Base-by-base conservation (phyloP, 2,329 filamentous ascomycete genomes). In the Pseudohalonectria lignicola region DNA sequence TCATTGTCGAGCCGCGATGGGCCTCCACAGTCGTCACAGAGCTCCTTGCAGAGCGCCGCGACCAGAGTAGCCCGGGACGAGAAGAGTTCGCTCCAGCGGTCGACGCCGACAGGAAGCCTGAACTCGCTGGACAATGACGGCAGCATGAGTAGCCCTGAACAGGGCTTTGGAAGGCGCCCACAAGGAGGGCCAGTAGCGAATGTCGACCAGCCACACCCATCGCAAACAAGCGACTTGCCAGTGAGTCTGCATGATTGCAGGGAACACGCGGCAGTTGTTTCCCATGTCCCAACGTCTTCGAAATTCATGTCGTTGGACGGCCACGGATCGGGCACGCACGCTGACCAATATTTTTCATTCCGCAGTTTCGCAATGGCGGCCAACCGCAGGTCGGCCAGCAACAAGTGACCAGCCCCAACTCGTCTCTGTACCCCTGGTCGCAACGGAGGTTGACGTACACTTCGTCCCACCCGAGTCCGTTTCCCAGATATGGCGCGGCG, bases 401-500 rank as follows among this genome's bases (percentile, higher is more conserved):
- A n/a, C 28, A 31, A 23, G 42, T 56, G 26, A 55, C 60, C 46
- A 73, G 76, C 45, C 71, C 77, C 30, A 92, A 88, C 58, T 69
- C 81, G 30, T 86, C 86, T 5, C 76, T 94, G 39, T 98, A 96
- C 54, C 92, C 92, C 1, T 98, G 92, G 92, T 94, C 90, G 45
- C 86, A 94, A 56, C 79, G 86, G 43, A 79, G 85, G 40, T 62
- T 98, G 38, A 90, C 83, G 46, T 94, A 94, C 58, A 85, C 85
- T 13, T 79, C 86, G 5, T 74, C 80, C 3, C 80, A 87, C 52
- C 74, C 81, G 10, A 88, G 86, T 48, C 92, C 92, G 0, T 98
- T 98, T 50, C 92, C 92, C 12, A 79, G 92, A 56, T 98, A 98
- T 71, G 92, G 92, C 55, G 87, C 93, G 37, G 92, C 93, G 6